Evolutionary conservation across 2,329 filamentous ascomycete species (phyloP).

Genomic region (Aureobasidium sp.): DNA sequence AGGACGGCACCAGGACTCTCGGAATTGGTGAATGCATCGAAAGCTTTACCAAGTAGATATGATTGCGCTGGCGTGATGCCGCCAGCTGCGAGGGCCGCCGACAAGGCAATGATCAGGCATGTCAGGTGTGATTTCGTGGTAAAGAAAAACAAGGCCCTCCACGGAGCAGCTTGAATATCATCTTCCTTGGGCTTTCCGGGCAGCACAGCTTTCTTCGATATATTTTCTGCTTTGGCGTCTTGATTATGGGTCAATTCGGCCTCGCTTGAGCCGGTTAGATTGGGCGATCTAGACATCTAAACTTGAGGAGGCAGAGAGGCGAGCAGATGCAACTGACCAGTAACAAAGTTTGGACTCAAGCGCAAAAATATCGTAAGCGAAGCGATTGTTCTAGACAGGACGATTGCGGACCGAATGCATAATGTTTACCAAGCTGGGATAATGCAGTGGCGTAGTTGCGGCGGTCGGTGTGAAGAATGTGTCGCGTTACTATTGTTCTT

Average conservation of each 20-base stretch:
- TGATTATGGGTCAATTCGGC: neutral
- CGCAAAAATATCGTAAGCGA: neutral
- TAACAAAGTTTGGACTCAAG: neutral
- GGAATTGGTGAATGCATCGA: constrained; percentile 62
- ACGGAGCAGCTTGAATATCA: constrained; percentile 28
- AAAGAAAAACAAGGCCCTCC: constrained; percentile 64
- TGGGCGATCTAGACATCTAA: neutral
- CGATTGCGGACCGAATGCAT: neutral
- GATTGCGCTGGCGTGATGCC: constrained; percentile 59
- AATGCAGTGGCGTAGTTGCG: constrained; percentile 6
- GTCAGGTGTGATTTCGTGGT: constrained; percentile 54
- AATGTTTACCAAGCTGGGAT: neutral
- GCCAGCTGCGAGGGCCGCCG: constrained; percentile 54
- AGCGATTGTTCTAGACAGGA: constrained; percentile 9
- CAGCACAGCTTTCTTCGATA: neutral
- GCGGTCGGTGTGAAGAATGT: constrained; percentile 5
- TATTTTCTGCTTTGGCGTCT: neutral
- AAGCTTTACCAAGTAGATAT: constrained; percentile 66
- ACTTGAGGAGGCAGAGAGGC: neutral
- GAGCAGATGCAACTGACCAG: neutral
- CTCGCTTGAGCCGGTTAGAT: neutral
- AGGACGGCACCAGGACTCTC: constrained; percentile 54
- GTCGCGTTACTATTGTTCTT: constrained; percentile 20
- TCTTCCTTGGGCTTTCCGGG: neutral
- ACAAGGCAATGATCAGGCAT: constrained; percentile 48